A percentile compares a stretch with the other conserved stretches of the same genome.
Conservation (phyloP, 1,139 yeast genomes). For the Hyphopichia khmerensis region DNA sequence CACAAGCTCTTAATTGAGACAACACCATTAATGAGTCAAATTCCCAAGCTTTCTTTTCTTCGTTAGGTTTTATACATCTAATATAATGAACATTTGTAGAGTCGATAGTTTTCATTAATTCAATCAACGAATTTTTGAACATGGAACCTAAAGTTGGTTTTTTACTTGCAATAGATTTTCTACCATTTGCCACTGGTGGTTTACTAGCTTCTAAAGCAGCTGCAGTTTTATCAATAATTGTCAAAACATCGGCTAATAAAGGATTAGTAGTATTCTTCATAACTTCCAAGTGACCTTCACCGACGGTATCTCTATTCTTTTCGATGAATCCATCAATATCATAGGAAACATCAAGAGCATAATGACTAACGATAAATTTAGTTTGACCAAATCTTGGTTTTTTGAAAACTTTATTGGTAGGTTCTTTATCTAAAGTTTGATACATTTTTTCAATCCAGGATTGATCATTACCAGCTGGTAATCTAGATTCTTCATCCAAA, state of each 20-base stretch:
- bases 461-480: constrained; percentile 93
- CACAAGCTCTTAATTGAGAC: constrained; percentile 95
- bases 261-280: constrained; percentile 67
- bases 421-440: constrained; percentile 77
- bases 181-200: constrained; percentile 30
- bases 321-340: constrained; percentile 95
- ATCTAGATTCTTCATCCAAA: constrained; percentile 91
- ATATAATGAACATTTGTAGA: constrained; percentile 95
- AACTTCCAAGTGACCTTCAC: constrained; percentile 91
- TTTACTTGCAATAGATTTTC: constrained; percentile 50
- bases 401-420: constrained; percentile 77
- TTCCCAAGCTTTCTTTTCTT: constrained; percentile 91
- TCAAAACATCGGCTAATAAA: constrained; percentile 62
- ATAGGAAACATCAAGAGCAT: constrained; percentile 91
- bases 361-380: constrained; percentile 87
- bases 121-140: constrained; percentile 89
- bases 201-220: constrained; percentile 49
- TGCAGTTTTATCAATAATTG: constrained; percentile 63
- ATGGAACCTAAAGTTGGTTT: constrained; percentile 95
- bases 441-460: constrained; percentile 91
- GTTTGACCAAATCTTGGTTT: constrained; percentile 94
- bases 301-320: constrained; percentile 95
- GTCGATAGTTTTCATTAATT: constrained; percentile 87
- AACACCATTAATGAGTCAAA: constrained; percentile 95
- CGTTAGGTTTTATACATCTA: constrained; percentile 97